Evolutionary conservation across 2,329 filamentous ascomycete species (phyloP), one percentile per base, ranked within the genome.

Genomic region (Paecilomyces sp.): DNA sequence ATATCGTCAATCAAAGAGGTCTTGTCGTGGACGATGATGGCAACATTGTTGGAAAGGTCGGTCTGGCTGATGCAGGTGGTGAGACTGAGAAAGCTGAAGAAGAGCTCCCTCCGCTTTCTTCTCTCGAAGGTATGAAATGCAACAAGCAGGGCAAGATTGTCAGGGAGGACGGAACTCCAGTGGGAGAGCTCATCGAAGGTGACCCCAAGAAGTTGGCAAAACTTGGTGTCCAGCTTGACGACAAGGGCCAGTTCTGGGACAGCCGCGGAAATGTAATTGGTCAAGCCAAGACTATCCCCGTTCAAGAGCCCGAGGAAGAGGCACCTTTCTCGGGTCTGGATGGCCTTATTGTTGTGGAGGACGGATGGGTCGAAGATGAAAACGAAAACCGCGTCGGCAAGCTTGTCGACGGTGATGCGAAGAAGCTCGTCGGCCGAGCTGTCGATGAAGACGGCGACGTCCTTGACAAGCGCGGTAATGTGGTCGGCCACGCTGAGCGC

Each of bases 401-500:
- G 57, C 77, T 87, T 50, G 75, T 82, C 18, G 82, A 86, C 65
- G 84, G 84, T 54, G 83, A 86, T 61, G 70, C 81, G 12, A 85
- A 85, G 76, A 83, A 83, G 61, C 79, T 87, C 30, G 72, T 85
- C 57, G 84, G 84, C 55, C 78, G 83, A 59, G 76, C 80, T 54
- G 84, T 87, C 52, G 84, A 86, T 63, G 83, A 86, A 63, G 84
- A 87, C 67, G 84, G 84, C 60, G 84, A 86, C 64, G 81, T 87
- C 57, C 76, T 85, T 59, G 84, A 86, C 71, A 83, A 84, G 65
- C 82, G 81, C 64, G 84, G 84, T 64, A 86, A 85, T 64, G 81
- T 84, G 58, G 81, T 86, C 70, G 84, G 83, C 9, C 82, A 83
- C 56, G 84, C 83, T 58, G 77, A 80, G 60, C 69, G 73, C n/a